Percentiles rank a stretch among this genome's conserved stretches.
phyloP scores from a whole-genome alignment of 306 rosid genomes.

The Glycine tomentella region DNA sequence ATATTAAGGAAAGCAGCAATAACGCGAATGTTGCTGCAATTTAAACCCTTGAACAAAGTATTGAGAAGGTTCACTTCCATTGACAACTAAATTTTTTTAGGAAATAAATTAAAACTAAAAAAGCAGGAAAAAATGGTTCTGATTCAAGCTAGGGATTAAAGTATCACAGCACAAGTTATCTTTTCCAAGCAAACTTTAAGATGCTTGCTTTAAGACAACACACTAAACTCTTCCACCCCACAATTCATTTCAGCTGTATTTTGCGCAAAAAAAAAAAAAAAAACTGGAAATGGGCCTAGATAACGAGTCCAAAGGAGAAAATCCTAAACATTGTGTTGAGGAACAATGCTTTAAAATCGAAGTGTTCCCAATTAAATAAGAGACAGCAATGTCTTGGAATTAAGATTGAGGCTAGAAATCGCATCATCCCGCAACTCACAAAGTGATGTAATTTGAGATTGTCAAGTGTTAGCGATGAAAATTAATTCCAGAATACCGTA shows the following conservation, averaged over 20 bases:
- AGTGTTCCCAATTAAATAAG: not conserved
- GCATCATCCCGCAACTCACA: not conserved
- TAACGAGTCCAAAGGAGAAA: no score
- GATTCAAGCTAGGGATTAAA: conserved; percentile 25
- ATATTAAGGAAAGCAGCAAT: not conserved
- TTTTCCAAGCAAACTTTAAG: conserved; percentile 6
- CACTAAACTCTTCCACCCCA: not conserved
- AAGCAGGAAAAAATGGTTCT: not conserved
- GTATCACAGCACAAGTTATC: not conserved
- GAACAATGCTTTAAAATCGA: no score
- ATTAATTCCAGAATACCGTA: not conserved
- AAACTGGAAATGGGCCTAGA: no score
- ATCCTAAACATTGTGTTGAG: no score
- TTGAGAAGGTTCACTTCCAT: conserved; percentile 13
- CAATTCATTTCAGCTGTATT: conserved; percentile 1
- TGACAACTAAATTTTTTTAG: not conserved
- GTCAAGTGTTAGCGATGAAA: not conserved
- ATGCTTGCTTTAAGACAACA: not conserved
- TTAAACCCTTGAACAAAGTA: not conserved
- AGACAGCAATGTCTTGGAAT: not conserved
- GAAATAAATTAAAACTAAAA: not conserved
- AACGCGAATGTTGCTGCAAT: not conserved
- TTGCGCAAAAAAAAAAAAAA: no score
- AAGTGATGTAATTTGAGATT: not conserved
- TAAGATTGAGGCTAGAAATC: not conserved